Evolutionary conservation across 495 filamentous ascomycete species (phyloP).

Genomic region (Cercophora samala): DNA sequence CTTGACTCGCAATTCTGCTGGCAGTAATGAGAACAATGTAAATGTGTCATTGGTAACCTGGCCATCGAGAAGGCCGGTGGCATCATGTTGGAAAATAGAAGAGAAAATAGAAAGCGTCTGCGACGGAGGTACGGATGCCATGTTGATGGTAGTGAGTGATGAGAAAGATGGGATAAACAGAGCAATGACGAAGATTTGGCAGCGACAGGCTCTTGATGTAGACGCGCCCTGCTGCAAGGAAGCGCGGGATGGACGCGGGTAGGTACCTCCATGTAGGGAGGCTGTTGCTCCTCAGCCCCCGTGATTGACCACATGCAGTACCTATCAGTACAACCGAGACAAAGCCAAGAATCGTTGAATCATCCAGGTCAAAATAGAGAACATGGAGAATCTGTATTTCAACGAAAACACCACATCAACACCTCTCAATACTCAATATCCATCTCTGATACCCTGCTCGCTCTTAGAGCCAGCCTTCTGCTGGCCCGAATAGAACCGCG

Average conservation of each 20-base stretch:
- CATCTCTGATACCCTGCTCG: too few relatives aligned
- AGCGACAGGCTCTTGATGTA: not conserved
- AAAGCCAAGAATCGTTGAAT: not conserved
- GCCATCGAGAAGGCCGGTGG: not conserved
- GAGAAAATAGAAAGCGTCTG: not conserved
- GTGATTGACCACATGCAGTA: not conserved
- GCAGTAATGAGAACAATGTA: not conserved
- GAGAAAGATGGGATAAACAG: not conserved
- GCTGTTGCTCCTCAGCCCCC: not conserved
- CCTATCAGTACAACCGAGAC: not conserved
- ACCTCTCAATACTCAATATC: too few relatives aligned
- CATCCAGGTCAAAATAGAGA: not conserved
- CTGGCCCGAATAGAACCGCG: not conserved
- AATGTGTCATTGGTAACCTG: not conserved
- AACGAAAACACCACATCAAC: too few relatives aligned
- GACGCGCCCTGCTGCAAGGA: not conserved
- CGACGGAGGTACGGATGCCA: not conserved
- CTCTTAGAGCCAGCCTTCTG: not conserved
- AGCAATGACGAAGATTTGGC: not conserved
- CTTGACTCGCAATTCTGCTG: not conserved
- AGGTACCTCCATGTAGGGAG: not conserved
- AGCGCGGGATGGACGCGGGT: not conserved
- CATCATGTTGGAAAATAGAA: not conserved
- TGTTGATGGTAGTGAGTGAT: too few relatives aligned
- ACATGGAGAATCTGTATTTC: too few relatives aligned